Percentiles rank a stretch among this genome's conserved stretches.
These are phyloP conservation scores for Phytophthora pini DNA, from an alignment of 352 stramenopile species.

Conservation along the genomic window DNA sequence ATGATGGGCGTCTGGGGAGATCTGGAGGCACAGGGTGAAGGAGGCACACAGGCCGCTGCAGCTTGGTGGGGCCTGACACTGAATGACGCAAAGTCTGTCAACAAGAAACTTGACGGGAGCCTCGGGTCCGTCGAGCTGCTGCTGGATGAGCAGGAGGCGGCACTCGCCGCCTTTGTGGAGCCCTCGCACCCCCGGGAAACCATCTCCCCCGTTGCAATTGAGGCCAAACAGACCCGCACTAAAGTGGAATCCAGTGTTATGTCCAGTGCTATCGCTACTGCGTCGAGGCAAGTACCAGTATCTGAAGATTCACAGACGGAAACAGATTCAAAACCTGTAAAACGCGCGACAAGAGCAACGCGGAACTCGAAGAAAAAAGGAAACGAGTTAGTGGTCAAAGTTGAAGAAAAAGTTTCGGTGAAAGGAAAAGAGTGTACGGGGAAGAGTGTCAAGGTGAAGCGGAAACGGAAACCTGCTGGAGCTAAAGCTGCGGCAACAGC, in stretches of 20 bases:
- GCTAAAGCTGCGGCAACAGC: slow-evolving; percentile 1
- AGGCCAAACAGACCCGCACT: slow-evolving; percentile 22
- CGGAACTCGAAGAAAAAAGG: slow-evolving; percentile 8
- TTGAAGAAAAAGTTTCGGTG: neutral
- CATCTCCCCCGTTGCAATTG: slow-evolving; percentile 30
- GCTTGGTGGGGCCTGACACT: slow-evolving; percentile 32
- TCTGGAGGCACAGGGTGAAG: slow-evolving; percentile 35
- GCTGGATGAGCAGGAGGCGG: slow-evolving; percentile 34
- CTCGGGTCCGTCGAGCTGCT: slow-evolving; percentile 20
- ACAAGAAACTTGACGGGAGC: slow-evolving; percentile 9
- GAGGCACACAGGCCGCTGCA: slow-evolving; percentile 19
- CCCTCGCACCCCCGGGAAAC: slow-evolving; percentile 10
- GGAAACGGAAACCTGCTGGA: slow-evolving; percentile 20
- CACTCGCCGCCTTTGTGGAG: slow-evolving; percentile 35
- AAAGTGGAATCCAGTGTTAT: slow-evolving; percentile 14
- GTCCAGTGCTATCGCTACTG: slow-evolving; percentile 5
- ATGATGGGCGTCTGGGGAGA: slow-evolving; percentile 36
- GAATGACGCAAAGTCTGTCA: slow-evolving; percentile 6
- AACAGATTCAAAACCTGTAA: slow-evolving; percentile 13
- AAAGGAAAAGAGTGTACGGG: slow-evolving; percentile 4
- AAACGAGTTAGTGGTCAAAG: slow-evolving; percentile 14
- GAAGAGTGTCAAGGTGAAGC: slow-evolving; percentile 15
- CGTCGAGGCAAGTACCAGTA: slow-evolving; percentile 20
- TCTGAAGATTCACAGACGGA: slow-evolving; percentile 43
- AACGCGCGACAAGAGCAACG: neutral